Percentiles rank a stretch among this genome's conserved stretches.
Evolutionary conservation across 202 grass and related monocot species (phyloP).

Genomic region (Musa balbisiana): DNA sequence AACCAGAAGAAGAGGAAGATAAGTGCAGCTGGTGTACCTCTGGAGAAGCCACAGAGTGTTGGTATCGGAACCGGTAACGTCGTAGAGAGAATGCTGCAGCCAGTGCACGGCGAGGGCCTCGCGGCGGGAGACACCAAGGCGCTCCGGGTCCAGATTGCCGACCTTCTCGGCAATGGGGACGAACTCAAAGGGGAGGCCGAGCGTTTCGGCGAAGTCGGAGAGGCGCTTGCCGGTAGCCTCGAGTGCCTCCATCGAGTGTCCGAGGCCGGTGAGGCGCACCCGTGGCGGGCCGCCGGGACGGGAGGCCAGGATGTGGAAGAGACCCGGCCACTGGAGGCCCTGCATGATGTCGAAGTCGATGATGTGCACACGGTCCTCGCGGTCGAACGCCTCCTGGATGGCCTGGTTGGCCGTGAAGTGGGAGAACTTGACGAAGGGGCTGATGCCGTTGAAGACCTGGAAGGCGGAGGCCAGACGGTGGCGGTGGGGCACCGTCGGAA

Average conservation of each 20-base stretch:
- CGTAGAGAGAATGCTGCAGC: slow-evolving; percentile 43
- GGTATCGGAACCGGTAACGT: slow-evolving; percentile 40
- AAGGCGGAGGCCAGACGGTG: slow-evolving; percentile 42
- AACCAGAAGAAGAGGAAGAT: no score
- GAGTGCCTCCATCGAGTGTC: slow-evolving; percentile 30
- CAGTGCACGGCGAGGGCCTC: slow-evolving; percentile 56
- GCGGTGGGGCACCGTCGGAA: slow-evolving; percentile 7
- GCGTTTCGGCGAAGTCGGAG: slow-evolving; percentile 41
- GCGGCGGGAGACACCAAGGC: slow-evolving; percentile 24
- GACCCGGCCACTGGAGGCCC: slow-evolving; percentile 53
- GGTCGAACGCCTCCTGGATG: slow-evolving; percentile 47
- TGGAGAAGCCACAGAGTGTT: slow-evolving; percentile 30
- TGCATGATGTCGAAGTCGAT: slow-evolving; percentile 59
- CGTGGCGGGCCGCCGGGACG: slow-evolving; percentile 35
- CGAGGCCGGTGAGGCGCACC: slow-evolving; percentile 45
- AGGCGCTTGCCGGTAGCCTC: slow-evolving; percentile 51
- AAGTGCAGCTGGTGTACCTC: background rate
- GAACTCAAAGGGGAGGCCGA: slow-evolving; percentile 55
- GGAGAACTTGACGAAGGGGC: slow-evolving; percentile 38
- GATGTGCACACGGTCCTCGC: slow-evolving; percentile 36
- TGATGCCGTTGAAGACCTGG: slow-evolving; percentile 52
- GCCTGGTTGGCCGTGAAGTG: slow-evolving; percentile 56
- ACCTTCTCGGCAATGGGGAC: slow-evolving; percentile 34
- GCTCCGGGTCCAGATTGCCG: slow-evolving; percentile 25
- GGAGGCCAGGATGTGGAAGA: slow-evolving; percentile 46